phyloP scores from a whole-genome alignment of 257 asterid genomes.

The Solanum bulbocastanum region DNA sequence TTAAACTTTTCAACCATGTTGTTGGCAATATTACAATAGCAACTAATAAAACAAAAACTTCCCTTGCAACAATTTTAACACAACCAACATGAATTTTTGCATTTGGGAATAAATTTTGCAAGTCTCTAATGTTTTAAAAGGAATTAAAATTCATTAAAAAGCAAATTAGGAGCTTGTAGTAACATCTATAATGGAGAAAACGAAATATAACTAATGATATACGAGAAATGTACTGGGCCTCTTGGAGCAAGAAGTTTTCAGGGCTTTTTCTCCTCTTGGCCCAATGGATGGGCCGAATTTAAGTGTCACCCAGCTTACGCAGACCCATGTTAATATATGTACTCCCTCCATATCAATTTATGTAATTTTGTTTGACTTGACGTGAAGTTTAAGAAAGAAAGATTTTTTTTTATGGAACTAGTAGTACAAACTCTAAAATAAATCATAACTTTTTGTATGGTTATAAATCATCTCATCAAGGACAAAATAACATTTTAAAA shows the following conservation, averaged over 20 bases:
- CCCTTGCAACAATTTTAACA: slow-evolving; percentile 20
- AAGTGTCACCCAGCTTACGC: neutral
- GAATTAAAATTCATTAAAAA: neutral
- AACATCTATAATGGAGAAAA: neutral
- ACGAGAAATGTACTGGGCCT: neutral
- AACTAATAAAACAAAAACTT: slow-evolving; percentile 19
- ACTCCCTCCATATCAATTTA: too few relatives aligned
- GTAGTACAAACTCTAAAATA: too few relatives aligned
- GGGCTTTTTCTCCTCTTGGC: neutral
- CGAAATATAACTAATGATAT: neutral
- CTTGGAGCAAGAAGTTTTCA: neutral
- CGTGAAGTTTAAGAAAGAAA: too few relatives aligned
- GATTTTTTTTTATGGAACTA: too few relatives aligned
- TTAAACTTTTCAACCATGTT: slow-evolving; percentile 39
- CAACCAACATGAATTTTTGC: slow-evolving; percentile 13
- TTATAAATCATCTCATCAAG: too few relatives aligned
- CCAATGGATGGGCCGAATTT: neutral
- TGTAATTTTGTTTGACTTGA: too few relatives aligned
- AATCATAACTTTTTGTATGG: too few relatives aligned
- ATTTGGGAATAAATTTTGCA: too few relatives aligned
- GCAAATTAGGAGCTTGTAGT: neutral
- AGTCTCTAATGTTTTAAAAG: neutral
- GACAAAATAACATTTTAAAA: too few relatives aligned
- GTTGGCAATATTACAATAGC: slow-evolving; percentile 43
- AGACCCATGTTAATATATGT: neutral